phyloP scores from a whole-genome alignment of 1,284 basidiomycete genomes.

The Somion occarium region DNA sequence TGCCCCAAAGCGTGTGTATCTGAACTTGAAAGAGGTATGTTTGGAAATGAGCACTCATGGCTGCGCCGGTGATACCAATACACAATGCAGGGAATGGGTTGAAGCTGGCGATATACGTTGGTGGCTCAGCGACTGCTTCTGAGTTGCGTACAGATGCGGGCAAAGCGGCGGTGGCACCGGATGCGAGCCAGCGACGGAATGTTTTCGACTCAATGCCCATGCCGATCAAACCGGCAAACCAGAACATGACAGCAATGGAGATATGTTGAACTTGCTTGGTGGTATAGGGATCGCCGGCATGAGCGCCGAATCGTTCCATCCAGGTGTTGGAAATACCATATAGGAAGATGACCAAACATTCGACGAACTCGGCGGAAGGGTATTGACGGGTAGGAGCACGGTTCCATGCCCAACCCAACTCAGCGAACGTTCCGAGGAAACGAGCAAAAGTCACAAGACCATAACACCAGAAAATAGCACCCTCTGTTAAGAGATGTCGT shows the following conservation, averaged over 20 bases:
- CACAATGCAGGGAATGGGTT: conserved; percentile 94
- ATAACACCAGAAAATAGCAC: conserved; percentile 88
- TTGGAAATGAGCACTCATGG: conserved; percentile 95
- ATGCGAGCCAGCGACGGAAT: conserved; percentile 66
- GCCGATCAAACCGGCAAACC: conserved; percentile 88
- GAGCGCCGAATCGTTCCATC: conserved; percentile 93
- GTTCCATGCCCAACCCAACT: conserved; percentile 97
- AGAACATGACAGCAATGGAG: conserved; percentile 95
- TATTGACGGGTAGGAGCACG: conserved; percentile 44
- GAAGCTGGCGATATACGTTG: conserved; percentile 77
- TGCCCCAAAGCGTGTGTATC: conserved; percentile 91
- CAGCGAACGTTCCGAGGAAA: conserved; percentile 87
- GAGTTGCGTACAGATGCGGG: conserved; percentile 29
- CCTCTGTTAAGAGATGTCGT: conserved; percentile 45
- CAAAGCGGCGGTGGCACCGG: conserved; percentile 46
- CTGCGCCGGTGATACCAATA: conserved; percentile 90
- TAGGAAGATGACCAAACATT: conserved; percentile 82
- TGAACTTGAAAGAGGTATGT: conserved; percentile 86
- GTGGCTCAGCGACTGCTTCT: conserved; percentile 54
- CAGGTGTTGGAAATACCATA: conserved; percentile 93
- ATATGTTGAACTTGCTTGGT: conserved; percentile 96
- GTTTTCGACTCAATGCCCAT: conserved; percentile 84
- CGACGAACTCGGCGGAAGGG: conserved; percentile 82
- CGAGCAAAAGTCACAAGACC: conserved; percentile 87
- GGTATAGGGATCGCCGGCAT: conserved; percentile 80